Conservation (phyloP, 2,329 filamentous ascomycete genomes). For the Ophidiomyces ophidiicola region DNA sequence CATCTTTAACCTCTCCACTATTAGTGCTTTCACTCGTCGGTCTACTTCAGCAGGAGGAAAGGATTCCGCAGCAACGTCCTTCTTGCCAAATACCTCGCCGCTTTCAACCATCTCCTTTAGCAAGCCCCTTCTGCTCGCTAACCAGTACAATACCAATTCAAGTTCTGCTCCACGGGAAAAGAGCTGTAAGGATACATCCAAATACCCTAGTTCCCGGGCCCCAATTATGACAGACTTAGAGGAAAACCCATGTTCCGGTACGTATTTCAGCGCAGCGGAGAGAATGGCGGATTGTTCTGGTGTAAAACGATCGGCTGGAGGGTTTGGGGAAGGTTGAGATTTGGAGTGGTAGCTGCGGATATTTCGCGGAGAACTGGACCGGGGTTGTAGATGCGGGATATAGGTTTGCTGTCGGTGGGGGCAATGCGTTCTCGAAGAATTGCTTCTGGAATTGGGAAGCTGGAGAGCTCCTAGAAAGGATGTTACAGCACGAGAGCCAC, state of each 20-base stretch:
- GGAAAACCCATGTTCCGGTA: slow-evolving; percentile 75
- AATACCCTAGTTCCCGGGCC: slow-evolving; percentile 71
- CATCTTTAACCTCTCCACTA: slow-evolving; percentile 63
- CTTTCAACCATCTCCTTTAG: slow-evolving; percentile 24
- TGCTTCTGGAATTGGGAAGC: neutral
- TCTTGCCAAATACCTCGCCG: slow-evolving; percentile 12
- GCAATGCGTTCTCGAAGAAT: neutral
- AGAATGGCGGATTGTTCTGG: slow-evolving; percentile 63
- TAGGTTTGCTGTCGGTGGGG: neutral
- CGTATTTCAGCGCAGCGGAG: slow-evolving; percentile 62
- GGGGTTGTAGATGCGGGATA: neutral
- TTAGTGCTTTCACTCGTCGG: slow-evolving; percentile 55
- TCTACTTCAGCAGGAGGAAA: slow-evolving; percentile 30
- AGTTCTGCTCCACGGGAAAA: slow-evolving; percentile 70
- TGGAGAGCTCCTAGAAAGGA: neutral
- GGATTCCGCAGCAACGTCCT: neutral
- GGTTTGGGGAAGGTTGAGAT: slow-evolving; percentile 50
- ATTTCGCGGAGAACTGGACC: neutral
- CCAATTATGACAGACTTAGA: slow-evolving; percentile 59
- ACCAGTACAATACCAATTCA: slow-evolving; percentile 52
- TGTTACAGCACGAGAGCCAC: neutral
- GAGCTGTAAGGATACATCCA: slow-evolving; percentile 72
- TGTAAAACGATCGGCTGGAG: slow-evolving; percentile 46
- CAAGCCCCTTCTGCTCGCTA: slow-evolving; percentile 30
- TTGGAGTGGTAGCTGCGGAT: slow-evolving; percentile 54